Evolutionary conservation across 192 early-diverging fungal species (phyloP).

Genomic region (Backusella mclennaniae): DNA sequence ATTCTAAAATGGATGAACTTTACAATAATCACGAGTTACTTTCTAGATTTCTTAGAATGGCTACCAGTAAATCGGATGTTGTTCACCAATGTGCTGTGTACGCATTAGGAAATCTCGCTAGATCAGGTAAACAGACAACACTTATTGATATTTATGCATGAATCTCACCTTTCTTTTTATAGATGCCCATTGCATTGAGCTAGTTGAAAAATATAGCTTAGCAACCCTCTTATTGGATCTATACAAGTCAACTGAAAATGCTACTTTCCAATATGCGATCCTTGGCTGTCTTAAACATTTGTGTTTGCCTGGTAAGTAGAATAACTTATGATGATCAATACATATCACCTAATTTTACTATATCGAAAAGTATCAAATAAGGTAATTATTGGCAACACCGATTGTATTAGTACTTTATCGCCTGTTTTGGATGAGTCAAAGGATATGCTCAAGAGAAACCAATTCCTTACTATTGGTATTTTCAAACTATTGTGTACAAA

Average conservation of each 20-base stretch:
- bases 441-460: slow-evolving; percentile 53
- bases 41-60: slow-evolving; percentile 44
- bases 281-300: slow-evolving; percentile 70
- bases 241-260: slow-evolving; percentile 42
- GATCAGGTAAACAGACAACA: slow-evolving; percentile 44
- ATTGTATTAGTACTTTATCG: slow-evolving; percentile 43
- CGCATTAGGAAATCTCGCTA: slow-evolving; percentile 69
- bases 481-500: slow-evolving; percentile 48
- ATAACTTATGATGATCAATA: background rate
- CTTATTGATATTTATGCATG: background rate
- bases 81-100: slow-evolving; percentile 49
- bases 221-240: slow-evolving; percentile 56
- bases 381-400: slow-evolving; percentile 44
- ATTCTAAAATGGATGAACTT: slow-evolving; percentile 47
- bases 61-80: slow-evolving; percentile 28
- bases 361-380: slow-evolving; percentile 40
- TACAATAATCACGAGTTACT: slow-evolving; percentile 45
- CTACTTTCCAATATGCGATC: slow-evolving; percentile 57
- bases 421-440: slow-evolving; percentile 42
- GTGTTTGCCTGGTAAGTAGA: slow-evolving; percentile 50
- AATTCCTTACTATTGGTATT: slow-evolving; percentile 52
- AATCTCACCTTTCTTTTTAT: background rate
- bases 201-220: slow-evolving; percentile 57
- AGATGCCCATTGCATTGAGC: slow-evolving; percentile 62
- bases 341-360: background rate